These are phyloP conservation scores for Scheffersomyces quercinus DNA, from an alignment of 1,139 yeast species.

Conservation along the genomic window DNA sequence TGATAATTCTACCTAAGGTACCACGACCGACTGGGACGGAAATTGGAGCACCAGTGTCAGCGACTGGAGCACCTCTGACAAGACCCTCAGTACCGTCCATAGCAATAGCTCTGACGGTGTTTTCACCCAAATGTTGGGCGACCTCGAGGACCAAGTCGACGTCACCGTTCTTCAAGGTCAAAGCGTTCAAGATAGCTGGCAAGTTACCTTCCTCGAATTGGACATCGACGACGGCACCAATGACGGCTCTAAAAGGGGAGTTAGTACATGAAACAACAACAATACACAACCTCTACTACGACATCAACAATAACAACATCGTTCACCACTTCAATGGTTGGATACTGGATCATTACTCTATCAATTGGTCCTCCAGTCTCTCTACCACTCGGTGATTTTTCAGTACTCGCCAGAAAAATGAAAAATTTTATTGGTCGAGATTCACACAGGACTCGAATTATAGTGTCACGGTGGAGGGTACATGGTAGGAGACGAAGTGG, in stretches of 20 bases:
- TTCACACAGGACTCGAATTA: background rate
- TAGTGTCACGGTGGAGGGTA: too few relatives aligned
- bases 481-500: too few relatives aligned
- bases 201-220: constrained; percentile 97
- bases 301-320: too few relatives aligned
- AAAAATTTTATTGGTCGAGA: constrained; percentile 35
- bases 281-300: too few relatives aligned
- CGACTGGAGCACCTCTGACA: constrained; percentile 92
- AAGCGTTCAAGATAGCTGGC: constrained; percentile 96
- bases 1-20: constrained; percentile 97
- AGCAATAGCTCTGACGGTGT: constrained; percentile 99
- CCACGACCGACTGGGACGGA: constrained; percentile 99
- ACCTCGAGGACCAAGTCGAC: constrained; percentile 89
- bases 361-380: too few relatives aligned
- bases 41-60: constrained; percentile 97
- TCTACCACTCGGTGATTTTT: too few relatives aligned
- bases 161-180: constrained; percentile 76
- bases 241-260: constrained; percentile 72
- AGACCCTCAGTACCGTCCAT: constrained; percentile 99
- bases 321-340: too few relatives aligned
- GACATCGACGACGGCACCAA: constrained; percentile 99
- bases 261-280: constrained; percentile 20
- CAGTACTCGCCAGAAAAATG: constrained; percentile 8
- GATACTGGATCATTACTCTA: too few relatives aligned
- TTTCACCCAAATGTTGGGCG: constrained; percentile 99